Evolutionary conservation across 495 filamentous ascomycete species (phyloP), one percentile per base, ranked within the genome.

Genomic region (Penicillium antarcticum): DNA sequence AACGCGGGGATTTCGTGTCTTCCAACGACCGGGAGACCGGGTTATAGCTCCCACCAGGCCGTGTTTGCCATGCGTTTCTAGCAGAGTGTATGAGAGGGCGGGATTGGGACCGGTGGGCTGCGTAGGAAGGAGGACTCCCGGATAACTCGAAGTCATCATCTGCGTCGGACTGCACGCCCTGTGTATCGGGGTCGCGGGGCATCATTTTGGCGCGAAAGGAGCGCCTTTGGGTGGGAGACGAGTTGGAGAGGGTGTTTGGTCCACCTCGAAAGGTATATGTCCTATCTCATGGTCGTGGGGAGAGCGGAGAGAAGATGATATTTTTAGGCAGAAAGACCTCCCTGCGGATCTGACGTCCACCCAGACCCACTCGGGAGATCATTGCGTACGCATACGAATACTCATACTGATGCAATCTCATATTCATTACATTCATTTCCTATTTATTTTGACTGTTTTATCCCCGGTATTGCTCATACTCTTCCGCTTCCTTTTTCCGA

Each of bases 401-500:
- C 26, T 8, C 26, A 9, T 29, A 9, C 26, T 29, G 5, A 29
- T 10, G 2, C 26, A 29, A 9, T 29, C 26, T 29, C 26, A 29
- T 49, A 34, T 36, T 36, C 17, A 36, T 35, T 44, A 19, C 23
- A 40, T 51, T 9, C 16, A 11, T 26, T 44, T 4, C 26, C 26
- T 19, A 8, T 42, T 42, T 44, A 11, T 36, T 31, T 29, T 31
- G 17, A 37, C 42, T 35, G 17, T 13, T 21, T 18, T 47, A 63
- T 49, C 48, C 77, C 50, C 75, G 64, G 48, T 74, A 85, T 57
- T 68, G 76, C 48, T 80, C 71, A 60, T 77, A 84, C 11, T 62
- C 58, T n/a, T 68, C 75, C 49, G 85, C 84, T 61, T 91, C 87
- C 62, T 73, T 70, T 59, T 77, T 76, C 52, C 85, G 75, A 48